Base-by-base conservation (phyloP, 2,329 filamentous ascomycete species). In the Torrubiellomyces zombiae region DNA sequence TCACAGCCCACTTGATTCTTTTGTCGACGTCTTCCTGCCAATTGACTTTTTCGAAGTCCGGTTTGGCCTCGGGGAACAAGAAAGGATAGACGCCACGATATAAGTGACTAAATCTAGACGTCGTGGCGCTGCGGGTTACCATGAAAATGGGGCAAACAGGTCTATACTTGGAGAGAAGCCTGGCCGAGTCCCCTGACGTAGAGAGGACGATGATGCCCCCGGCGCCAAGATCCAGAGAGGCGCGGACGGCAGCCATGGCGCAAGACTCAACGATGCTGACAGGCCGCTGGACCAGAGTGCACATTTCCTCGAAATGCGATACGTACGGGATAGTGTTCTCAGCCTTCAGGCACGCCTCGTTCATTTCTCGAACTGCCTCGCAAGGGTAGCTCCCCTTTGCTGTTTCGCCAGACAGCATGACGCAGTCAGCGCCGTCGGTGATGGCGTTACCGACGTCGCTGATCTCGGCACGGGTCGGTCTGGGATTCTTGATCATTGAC, bases 401-500 rank as follows among this genome's bases (percentile, higher is more conserved):
- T 22, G 89, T 98, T 70, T 98, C 89, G 38, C 89, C 89, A 34
- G 86, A 95, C 62, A 98, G 69, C 89, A 98, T 98, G 55, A 98
- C 89, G 60, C 89, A 98, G 69, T 98, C 89, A 33, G 86, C 83
- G 45, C 89, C 89, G 49, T 98, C 89, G 26, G 92, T 81, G 38
- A 98, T 83, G 39, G 89, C 89, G 56, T 98, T 98, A 42, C 89
- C 89, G 34, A 98, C 89, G 50, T 98, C 89, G 48, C 81, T 92
- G 52, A 98, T 92, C 65, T 98, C 89, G 37, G 89, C 89, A 58
- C 89, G 83, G 36, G 89, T 98, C 25, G 89, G 89, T 35, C 89
- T 81, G 39, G 89, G 89, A 67, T 98, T 98, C 70, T 93, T 94
- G 57, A 93, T 98, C 89, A 98, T 98, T 37, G 83, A 93, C 71